Evolutionary conservation across 2,329 filamentous ascomycete genomes (phyloP).

Genomic region (Pseudocercospora pini-densiflorae): DNA sequence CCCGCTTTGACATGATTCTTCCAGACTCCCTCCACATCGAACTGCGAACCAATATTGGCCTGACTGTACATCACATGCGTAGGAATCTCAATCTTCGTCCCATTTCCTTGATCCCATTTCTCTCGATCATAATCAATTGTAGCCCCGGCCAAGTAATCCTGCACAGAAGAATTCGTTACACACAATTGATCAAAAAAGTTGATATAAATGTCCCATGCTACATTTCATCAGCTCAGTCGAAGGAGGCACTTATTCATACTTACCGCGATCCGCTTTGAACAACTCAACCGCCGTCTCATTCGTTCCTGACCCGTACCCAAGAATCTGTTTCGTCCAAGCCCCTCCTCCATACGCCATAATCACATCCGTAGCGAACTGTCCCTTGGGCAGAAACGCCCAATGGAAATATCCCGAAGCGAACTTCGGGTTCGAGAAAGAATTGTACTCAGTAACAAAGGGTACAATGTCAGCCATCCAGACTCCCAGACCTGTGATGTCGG

Average conservation of each 20-base stretch:
- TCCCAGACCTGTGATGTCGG: conserved; percentile 12
- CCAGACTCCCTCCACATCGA: conserved; percentile 18
- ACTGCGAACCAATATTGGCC: conserved; percentile 13
- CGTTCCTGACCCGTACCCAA: conserved; percentile 6
- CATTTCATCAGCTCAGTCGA: neutral
- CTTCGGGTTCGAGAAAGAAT: conserved; percentile 17
- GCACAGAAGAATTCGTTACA: conserved; percentile 21
- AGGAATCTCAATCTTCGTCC: conserved; percentile 19
- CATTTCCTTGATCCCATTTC: conserved; percentile 14
- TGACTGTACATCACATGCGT: conserved; percentile 18
- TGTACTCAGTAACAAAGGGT: conserved; percentile 18
- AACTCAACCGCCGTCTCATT: conserved; percentile 13
- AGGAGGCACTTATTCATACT: neutral
- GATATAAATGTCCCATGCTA: conserved; percentile 16
- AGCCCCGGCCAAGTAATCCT: conserved; percentile 17
- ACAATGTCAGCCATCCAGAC: conserved; percentile 21
- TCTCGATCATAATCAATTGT: conserved; percentile 12
- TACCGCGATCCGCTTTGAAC: conserved; percentile 16
- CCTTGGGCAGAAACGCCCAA: conserved; percentile 15
- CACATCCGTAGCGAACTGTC: conserved; percentile 14
- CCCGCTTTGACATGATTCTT: conserved; percentile 8
- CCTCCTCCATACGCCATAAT: conserved; percentile 26
- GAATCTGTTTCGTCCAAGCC: conserved; percentile 6
- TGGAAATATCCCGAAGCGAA: conserved; percentile 17
- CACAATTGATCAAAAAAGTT: conserved; percentile 24